These are phyloP conservation scores for Phialophora macrospora DNA, from an alignment of 2,329 filamentous ascomycete species.

Conservation along the genomic window DNA sequence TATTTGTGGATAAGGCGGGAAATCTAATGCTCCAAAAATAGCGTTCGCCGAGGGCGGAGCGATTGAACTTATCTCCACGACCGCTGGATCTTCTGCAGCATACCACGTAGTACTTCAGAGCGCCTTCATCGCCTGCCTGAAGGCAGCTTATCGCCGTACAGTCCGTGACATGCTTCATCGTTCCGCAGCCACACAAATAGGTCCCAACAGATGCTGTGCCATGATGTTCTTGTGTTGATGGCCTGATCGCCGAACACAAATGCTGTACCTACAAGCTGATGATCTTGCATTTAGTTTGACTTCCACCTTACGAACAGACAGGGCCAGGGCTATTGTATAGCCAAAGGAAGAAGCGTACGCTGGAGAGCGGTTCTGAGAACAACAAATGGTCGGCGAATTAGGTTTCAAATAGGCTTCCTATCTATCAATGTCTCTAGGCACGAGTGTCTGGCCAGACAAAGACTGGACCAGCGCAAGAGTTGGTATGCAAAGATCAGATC, in stretches of 20 bases:
- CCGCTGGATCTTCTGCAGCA: background rate
- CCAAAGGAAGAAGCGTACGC: background rate
- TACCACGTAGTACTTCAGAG: background rate
- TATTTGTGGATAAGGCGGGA: background rate
- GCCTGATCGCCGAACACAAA: background rate
- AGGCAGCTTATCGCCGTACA: background rate
- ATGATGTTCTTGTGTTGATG: background rate
- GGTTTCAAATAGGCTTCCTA: background rate
- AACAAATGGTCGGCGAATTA: background rate
- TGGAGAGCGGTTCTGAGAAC: too few relatives aligned
- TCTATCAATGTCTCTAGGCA: background rate
- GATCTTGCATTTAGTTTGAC: too few relatives aligned
- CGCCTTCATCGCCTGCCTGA: background rate
- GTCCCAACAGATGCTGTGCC: background rate
- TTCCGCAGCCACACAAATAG: background rate
- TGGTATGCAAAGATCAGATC: background rate
- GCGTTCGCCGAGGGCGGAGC: background rate
- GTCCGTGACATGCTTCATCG: background rate
- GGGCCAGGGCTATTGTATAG: background rate
- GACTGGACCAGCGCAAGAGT: background rate
- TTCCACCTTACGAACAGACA: background rate
- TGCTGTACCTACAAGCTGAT: too few relatives aligned
- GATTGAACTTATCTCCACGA: background rate
- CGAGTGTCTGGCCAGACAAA: background rate
- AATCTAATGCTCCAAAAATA: conserved; percentile 14